These are phyloP conservation scores for Capsicum chinense DNA, from an alignment of 257 asterid species.

Conservation along the genomic window DNA sequence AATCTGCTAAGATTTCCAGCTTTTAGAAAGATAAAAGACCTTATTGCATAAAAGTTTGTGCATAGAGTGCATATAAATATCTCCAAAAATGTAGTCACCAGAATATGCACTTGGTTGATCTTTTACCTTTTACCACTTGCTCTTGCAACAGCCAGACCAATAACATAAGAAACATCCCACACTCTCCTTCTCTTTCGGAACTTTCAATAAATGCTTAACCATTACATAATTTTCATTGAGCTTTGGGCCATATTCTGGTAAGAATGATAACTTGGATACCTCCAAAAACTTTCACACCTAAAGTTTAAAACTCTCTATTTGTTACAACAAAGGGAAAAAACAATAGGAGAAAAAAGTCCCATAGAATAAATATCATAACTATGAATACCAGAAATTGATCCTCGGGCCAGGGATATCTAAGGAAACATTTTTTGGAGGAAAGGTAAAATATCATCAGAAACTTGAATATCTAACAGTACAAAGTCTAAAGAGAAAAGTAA, in stretches of 20 bases:
- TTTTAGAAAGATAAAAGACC: constrained; percentile 16
- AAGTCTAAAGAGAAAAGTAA: not conserved
- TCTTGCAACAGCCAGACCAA: constrained; percentile 71
- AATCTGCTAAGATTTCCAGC: constrained; percentile 1
- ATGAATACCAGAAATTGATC: not conserved
- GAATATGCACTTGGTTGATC: not conserved
- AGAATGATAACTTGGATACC: constrained; percentile 91
- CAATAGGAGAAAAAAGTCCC: not conserved
- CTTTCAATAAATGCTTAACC: constrained; percentile 65
- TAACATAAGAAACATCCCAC: constrained; percentile 59
- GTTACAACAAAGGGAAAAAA: constrained; percentile 24
- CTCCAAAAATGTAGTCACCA: constrained; percentile 8
- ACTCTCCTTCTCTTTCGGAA: constrained; percentile 57
- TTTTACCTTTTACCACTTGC: constrained; percentile 81
- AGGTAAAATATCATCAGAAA: constrained; percentile 23
- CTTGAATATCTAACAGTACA: not conserved
- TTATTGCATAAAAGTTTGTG: not conserved
- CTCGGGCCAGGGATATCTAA: not conserved
- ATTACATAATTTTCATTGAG: constrained; percentile 87
- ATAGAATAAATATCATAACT: constrained; percentile 6
- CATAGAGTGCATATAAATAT: not conserved
- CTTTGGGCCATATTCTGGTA: constrained; percentile 86
- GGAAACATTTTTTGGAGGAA: not conserved
- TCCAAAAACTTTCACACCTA: constrained; percentile 97
- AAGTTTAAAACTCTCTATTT: constrained; percentile 23